Evolutionary conservation across 495 filamentous ascomycete genomes (phyloP), one percentile per base, ranked within the genome.

Genomic region (Xylaria palmicola): DNA sequence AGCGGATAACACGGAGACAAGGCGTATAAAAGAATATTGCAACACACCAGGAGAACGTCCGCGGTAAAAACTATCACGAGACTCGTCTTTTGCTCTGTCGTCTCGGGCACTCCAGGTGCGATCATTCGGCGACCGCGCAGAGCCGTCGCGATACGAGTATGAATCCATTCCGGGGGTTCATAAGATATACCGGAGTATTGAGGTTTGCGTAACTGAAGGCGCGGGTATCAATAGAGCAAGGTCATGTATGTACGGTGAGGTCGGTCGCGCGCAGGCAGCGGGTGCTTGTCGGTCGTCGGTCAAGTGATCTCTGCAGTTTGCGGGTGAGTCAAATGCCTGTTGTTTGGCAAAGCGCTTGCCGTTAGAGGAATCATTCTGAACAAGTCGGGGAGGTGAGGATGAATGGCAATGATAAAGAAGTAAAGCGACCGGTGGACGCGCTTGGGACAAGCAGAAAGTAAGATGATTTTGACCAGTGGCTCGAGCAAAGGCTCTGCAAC

Each of bases 11-110:
- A 41, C 34, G n/a, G 29, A 50, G 17, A 27, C 3, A 27, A 34
- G 29, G 12, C 1, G n/a, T 30, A 47, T 15, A 45, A 0, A 44
- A 51, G n/a, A 55, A 43, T 26, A 24, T 22, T 27, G 43, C 45
- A 58, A 81, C 81, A 69, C 72, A 84, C 82, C 82, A 64, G 83
- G 82, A 61, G 81, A 84, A 66, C 83, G 75, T 56, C 76, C 77
- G 53, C 81, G 83, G 63, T 84, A 84, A 57, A 82, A 83, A 54
- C 44, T 76, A 62, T 83, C 80, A 6, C 71, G 68, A 62, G 78
- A 65, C 12, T 83, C 82, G 12, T 85, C 81, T 61, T 76, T 78
- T 12, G 56, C 59, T 48, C 81, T 73, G 17, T 84, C 81, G 30
- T 82, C 81, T 36, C 81, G 79, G 62, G 74, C 65, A 56, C 69